Conservation (phyloP, 306 rosid genomes). For the Inga laurina region DNA sequence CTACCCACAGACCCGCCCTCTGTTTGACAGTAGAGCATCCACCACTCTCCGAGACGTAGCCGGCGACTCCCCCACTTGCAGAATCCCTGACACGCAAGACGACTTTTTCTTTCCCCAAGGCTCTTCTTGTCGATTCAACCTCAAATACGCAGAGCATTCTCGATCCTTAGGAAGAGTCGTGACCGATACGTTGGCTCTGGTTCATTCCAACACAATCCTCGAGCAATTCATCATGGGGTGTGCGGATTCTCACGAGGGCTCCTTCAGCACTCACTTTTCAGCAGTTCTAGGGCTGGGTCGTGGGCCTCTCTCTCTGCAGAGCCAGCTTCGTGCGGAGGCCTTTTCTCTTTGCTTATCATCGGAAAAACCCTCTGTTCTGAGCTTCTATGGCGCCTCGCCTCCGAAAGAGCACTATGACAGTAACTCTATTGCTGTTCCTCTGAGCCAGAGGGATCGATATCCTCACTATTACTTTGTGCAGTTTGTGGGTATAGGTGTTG, state of each 20-base stretch:
- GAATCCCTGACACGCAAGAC: conserved; percentile 29
- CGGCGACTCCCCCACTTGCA: conserved; percentile 36
- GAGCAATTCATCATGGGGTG: conserved; percentile 39
- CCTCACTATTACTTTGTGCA: conserved; percentile 46
- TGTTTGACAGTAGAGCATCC: conserved; percentile 26
- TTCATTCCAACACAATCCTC: conserved; percentile 12
- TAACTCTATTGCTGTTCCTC: conserved; percentile 28
- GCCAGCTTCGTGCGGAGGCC: conserved; percentile 41
- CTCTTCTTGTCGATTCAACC: conserved; percentile 23
- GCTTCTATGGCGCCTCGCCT: conserved; percentile 32
- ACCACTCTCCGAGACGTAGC: conserved; percentile 26
- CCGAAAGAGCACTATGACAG: not conserved
- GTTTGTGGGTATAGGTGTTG: conserved; percentile 39
- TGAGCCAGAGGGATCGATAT: conserved; percentile 28
- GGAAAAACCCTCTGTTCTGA: conserved; percentile 20
- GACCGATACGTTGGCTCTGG: conserved; percentile 16
- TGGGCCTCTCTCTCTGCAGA: conserved; percentile 46
- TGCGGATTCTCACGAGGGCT: conserved; percentile 35
- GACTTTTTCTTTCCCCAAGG: not conserved
- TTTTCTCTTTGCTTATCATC: conserved; percentile 35
- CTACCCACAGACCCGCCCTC: conserved; percentile 36
- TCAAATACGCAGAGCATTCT: conserved; percentile 6
- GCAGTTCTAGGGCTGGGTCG: conserved; percentile 47
- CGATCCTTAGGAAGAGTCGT: conserved; percentile 38
- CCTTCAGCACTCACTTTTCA: conserved; percentile 26